A percentile compares a stretch with the other conserved stretches of the same genome.
Evolutionary conservation across 139 green algal genomes (phyloP).

Genomic region (Coelastrella sp.): DNA sequence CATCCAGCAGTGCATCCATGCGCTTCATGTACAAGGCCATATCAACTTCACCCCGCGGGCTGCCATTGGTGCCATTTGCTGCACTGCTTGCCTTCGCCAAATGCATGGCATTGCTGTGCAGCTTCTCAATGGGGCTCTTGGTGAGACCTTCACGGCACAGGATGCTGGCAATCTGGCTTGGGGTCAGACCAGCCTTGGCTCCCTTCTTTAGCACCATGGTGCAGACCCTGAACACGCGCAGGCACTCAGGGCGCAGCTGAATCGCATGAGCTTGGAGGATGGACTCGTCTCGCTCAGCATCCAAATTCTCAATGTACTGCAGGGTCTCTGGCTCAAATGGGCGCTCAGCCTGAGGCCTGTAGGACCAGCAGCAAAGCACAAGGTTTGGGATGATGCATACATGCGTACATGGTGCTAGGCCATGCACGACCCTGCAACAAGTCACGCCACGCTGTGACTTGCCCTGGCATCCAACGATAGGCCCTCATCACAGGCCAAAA

Average conservation of each 20-base stretch:
- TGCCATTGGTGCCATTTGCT: background rate
- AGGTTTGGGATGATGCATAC: background rate
- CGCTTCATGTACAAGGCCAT: slow-evolving; percentile 13
- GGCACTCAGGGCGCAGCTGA: slow-evolving; percentile 66
- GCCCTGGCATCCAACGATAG: background rate
- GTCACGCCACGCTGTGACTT: too few relatives aligned
- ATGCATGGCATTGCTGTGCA: slow-evolving; percentile 56
- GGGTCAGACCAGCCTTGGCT: slow-evolving; percentile 56
- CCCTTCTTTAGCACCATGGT: slow-evolving; percentile 70
- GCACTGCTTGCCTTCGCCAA: slow-evolving; percentile 16
- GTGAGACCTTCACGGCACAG: slow-evolving; percentile 55
- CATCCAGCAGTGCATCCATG: slow-evolving; percentile 35
- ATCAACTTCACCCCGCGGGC: background rate
- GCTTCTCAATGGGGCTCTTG: slow-evolving; percentile 64
- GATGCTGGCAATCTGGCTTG: slow-evolving; percentile 65
- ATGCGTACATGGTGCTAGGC: too few relatives aligned
- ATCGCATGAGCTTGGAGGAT: slow-evolving; percentile 64
- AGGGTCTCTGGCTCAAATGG: slow-evolving; percentile 54
- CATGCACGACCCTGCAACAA: too few relatives aligned
- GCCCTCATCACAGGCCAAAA: background rate
- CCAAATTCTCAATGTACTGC: slow-evolving; percentile 64
- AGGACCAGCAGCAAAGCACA: background rate
- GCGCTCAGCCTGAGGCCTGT: slow-evolving; percentile 61
- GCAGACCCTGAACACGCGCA: slow-evolving; percentile 64
- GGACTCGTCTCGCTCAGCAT: slow-evolving; percentile 65